Evolutionary conservation across 768 basidiomycete species (phyloP), one percentile per base, ranked within the genome.

Genomic region (Lactarius sanguifluus): DNA sequence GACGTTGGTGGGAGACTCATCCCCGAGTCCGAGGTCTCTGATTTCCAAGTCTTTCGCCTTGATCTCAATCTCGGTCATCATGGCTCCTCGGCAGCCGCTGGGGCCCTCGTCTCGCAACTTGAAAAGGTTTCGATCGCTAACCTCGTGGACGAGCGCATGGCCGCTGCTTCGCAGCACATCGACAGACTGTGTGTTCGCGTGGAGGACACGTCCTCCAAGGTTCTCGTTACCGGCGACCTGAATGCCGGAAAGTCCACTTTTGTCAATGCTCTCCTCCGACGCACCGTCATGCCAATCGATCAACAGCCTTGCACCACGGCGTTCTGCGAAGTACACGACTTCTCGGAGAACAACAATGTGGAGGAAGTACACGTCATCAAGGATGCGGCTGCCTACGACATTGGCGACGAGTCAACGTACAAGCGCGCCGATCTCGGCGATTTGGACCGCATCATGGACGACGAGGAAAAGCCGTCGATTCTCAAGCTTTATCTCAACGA

Each of bases 171-270:
- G 63, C 81, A 82, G 28, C 95, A 98, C 75, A 85, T 98, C 66
- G 84, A 90, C 66, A 90, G 90, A 71, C 88, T 99, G 68, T 89
- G 89, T 40, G 82, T 85, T 59, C 92, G 97, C 47, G 88, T 98
- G 16, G 82, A 91, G 75, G 96, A 98, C 76, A 94, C 88, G 7
- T 91, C 93, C 1, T 96, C 94, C 73, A 94, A 97, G 76, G 94
- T 99, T 59, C 87, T 99, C 69, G 94, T 99, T 65, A 98, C 97
- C 28, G 97, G 97, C 67, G 97, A 99, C 75, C 83, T 99, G 66
- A 99, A 99, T 76, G 91, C 97, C 41, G 97, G 97, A 72, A 99
- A 99, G 78, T 97, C 95, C 23, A 98, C 97, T 0, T 92, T 99
- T 75, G 94, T 99, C 75, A 99, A 99, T 74, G 93, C 96, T 5